phyloP scores from a whole-genome alignment of 2,329 filamentous ascomycete genomes.

The Fusarium sulawesiense region DNA sequence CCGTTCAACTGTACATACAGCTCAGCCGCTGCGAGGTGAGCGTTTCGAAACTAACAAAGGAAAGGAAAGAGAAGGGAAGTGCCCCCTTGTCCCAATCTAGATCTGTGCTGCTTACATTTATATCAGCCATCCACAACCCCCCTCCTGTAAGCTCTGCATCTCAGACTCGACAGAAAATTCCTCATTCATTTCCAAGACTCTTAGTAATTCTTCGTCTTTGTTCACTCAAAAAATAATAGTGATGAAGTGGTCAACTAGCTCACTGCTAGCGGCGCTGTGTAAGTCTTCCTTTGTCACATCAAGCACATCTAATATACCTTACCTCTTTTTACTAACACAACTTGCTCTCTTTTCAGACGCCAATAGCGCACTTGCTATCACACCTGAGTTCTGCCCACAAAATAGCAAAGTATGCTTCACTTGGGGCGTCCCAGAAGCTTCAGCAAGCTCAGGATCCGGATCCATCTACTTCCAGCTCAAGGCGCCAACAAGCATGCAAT shows the following conservation, averaged over 20 bases:
- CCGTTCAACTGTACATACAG: not conserved
- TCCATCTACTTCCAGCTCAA: conserved; percentile 71
- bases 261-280: conserved; percentile 38
- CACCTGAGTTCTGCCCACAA: conserved; percentile 56
- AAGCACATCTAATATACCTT: not conserved
- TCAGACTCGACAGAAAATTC: conserved; percentile 4
- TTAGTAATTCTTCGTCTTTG: not conserved
- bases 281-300: conserved; percentile 19
- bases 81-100: conserved; percentile 11
- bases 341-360: conserved; percentile 33
- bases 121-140: conserved; percentile 21
- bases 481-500: conserved; percentile 64
- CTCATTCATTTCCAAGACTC: conserved; percentile 1
- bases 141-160: conserved; percentile 11
- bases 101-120: conserved; percentile 33
- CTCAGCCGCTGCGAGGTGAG: conserved; percentile 5
- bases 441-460: conserved; percentile 60
- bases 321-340: conserved; percentile 14
- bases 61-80: not conserved
- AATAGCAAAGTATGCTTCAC: conserved; percentile 62
- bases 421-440: conserved; percentile 65
- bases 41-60: conserved; percentile 14
- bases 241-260: conserved; percentile 39
- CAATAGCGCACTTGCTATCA: conserved; percentile 39
- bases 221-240: not conserved